Evolutionary conservation across 495 filamentous ascomycete genomes (phyloP).

Genomic region (Lasiosphaeria ovina): DNA sequence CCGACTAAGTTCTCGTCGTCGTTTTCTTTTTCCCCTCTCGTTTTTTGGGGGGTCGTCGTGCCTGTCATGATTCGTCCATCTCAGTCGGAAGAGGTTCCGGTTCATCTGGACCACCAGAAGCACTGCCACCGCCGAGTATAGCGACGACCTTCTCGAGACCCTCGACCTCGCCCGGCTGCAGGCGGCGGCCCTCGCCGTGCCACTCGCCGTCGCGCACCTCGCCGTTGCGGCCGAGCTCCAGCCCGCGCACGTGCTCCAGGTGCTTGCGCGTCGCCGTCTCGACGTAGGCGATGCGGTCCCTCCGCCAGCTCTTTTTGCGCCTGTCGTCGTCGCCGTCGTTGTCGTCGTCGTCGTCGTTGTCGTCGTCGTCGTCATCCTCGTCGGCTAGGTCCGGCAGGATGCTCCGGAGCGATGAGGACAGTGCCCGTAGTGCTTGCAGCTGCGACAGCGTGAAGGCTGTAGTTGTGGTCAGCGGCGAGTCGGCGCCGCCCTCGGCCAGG

Average conservation of each 20-base stretch:
- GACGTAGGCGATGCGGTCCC: constrained; percentile 70
- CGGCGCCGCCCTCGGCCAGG: constrained; percentile 40
- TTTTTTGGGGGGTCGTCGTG: too few relatives aligned
- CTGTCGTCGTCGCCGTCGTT: constrained; percentile 3
- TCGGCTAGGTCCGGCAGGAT: constrained; percentile 53
- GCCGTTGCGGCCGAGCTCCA: constrained; percentile 55
- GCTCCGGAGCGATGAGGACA: constrained; percentile 61
- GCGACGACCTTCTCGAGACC: constrained; percentile 48
- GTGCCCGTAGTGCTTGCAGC: constrained; percentile 68
- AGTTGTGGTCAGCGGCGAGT: constrained; percentile 64
- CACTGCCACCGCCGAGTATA: constrained; percentile 34
- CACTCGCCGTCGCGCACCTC: constrained; percentile 59
- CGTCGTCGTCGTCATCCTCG: constrained; percentile 32
- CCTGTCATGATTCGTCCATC: too few relatives aligned
- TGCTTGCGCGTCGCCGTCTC: constrained; percentile 63
- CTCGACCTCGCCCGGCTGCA: constrained; percentile 50
- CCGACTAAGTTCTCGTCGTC: too few relatives aligned
- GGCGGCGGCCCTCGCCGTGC: constrained; percentile 38
- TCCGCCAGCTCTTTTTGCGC: constrained; percentile 46
- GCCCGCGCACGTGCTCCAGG: constrained; percentile 51
- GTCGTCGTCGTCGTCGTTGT: constrained; percentile 20
- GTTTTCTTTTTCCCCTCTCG: too few relatives aligned
- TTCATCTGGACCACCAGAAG: neutral
- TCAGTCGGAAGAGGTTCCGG: too few relatives aligned
- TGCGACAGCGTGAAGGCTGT: constrained; percentile 79